Conservation (phyloP, 1,284 basidiomycete species). For the Coniferiporia sulphurascens region DNA sequence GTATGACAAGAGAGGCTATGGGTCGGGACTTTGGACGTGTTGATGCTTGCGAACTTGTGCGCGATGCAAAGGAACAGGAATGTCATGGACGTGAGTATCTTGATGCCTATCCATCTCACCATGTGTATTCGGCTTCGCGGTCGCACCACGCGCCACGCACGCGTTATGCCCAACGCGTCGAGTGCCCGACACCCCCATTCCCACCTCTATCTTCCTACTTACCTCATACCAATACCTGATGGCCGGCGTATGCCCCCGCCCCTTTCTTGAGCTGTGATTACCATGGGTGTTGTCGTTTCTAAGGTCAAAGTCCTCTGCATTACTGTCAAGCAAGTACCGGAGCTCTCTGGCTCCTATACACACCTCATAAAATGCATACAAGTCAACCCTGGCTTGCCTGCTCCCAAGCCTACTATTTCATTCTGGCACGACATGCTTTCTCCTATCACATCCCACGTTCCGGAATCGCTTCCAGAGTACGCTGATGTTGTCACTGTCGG, state of each 20-base stretch:
- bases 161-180: not conserved
- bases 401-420: conserved; percentile 44
- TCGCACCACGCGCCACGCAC: not conserved
- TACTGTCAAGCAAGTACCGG: conserved; percentile 16
- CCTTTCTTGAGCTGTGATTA: not conserved
- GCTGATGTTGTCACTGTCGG: conserved; percentile 63
- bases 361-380: conserved; percentile 26
- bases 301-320: conserved; percentile 19
- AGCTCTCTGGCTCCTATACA: conserved; percentile 20
- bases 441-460: conserved; percentile 39
- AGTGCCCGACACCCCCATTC: not conserved
- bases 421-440: conserved; percentile 59
- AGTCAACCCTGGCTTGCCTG: conserved; percentile 53
- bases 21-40: not conserved
- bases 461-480: conserved; percentile 37
- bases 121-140: not conserved
- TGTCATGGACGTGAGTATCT: too few relatives aligned
- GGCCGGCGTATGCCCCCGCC: not conserved
- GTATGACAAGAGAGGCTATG: not conserved
- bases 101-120: not conserved
- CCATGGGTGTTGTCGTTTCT: conserved; percentile 22
- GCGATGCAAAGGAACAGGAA: too few relatives aligned
- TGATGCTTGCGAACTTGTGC: too few relatives aligned
- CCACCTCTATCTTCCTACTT: not conserved
- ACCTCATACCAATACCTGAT: not conserved